These are phyloP conservation scores for Colletotrichum tropicale DNA, from an alignment of 2,329 filamentous ascomycete species.

Conservation along the genomic window DNA sequence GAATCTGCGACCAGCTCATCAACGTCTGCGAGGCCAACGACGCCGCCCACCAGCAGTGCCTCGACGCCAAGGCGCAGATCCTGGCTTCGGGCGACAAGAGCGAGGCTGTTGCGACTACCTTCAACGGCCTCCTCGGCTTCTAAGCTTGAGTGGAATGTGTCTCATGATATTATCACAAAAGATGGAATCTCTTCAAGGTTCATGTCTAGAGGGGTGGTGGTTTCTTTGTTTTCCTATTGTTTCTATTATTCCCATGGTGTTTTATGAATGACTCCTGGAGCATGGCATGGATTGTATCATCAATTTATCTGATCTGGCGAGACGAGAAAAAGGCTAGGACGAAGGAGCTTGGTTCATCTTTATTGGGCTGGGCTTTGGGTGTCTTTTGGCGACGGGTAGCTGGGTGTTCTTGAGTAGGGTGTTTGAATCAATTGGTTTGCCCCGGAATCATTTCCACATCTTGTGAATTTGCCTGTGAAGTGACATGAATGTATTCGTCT, in stretches of 20 bases:
- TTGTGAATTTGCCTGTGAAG: background rate
- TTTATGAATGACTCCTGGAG: background rate
- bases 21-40: conserved; percentile 65
- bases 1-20: conserved; percentile 63
- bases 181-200: background rate
- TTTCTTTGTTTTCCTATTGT: background rate
- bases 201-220: background rate
- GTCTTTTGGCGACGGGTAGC: background rate
- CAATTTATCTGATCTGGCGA: background rate
- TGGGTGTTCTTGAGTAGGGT: conserved; percentile 10
- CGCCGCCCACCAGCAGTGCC: conserved; percentile 54
- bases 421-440: conserved; percentile 17
- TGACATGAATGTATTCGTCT: background rate
- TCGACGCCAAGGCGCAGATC: conserved; percentile 53
- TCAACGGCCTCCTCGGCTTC: conserved; percentile 46
- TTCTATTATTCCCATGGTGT: background rate
- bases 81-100: conserved; percentile 52
- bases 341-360: background rate
- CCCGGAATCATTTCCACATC: background rate
- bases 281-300: background rate
- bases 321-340: background rate
- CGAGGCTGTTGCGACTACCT: conserved; percentile 51
- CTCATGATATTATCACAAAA: background rate
- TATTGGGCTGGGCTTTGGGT: background rate
- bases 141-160: conserved; percentile 26